phyloP scores from a whole-genome alignment of 768 basidiomycete genomes.

The Favolaschia claudopus region DNA sequence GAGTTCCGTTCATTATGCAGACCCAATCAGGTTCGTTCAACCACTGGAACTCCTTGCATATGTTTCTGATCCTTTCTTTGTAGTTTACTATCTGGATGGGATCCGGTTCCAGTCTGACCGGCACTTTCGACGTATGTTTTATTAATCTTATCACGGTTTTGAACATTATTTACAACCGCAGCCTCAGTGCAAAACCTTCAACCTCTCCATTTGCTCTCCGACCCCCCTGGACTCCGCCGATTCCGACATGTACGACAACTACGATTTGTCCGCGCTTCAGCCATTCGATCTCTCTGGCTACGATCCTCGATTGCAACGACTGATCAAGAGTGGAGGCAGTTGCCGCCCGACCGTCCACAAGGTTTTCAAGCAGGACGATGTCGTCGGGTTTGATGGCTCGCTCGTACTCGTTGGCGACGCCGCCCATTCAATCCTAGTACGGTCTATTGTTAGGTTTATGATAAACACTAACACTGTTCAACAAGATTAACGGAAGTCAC shows the following conservation, averaged over 20 bases:
- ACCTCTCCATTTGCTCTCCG: conserved; percentile 5
- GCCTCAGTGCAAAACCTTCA: background rate
- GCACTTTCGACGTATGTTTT: conserved; percentile 5
- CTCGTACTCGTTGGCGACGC: conserved; percentile 49
- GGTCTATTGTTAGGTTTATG: background rate
- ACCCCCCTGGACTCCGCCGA: background rate
- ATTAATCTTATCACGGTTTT: too few species aligned
- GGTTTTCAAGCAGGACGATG: conserved; percentile 34
- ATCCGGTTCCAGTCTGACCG: conserved; percentile 7
- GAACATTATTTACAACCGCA: background rate
- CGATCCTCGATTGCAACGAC: conserved; percentile 14
- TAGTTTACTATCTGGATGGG: conserved; percentile 25
- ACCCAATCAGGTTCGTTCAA: conserved; percentile 2
- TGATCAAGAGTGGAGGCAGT: background rate
- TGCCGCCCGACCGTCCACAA: conserved; percentile 14
- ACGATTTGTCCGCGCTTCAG: background rate
- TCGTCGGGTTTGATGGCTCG: conserved; percentile 42
- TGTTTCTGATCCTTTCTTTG: background rate
- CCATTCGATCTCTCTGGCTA: conserved; percentile 13
- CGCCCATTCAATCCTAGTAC: conserved; percentile 49
- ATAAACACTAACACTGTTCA: background rate
- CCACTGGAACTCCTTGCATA: background rate
- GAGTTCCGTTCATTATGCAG: conserved; percentile 11
- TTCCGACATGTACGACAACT: background rate
- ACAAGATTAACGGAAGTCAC: conserved; percentile 50